Evolutionary conservation across 495 filamentous ascomycete genomes (phyloP).

Genomic region (Hypoxylon trugodes): DNA sequence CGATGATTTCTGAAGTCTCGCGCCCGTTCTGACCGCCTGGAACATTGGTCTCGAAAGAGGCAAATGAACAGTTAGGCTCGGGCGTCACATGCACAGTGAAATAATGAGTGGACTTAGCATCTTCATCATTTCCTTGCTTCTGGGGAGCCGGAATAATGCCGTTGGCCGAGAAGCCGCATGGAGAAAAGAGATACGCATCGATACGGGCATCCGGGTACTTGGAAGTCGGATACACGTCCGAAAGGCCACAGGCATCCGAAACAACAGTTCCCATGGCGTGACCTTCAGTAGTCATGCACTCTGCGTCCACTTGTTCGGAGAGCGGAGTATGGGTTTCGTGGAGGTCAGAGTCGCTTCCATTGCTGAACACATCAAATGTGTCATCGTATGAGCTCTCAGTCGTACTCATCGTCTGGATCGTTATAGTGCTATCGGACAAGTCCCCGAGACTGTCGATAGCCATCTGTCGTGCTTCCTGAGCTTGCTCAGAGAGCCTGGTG

Average conservation of each 20-base stretch:
- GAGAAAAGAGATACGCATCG: constrained; percentile 95
- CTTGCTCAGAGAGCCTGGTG: constrained; percentile 71
- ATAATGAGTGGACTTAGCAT: constrained; percentile 77
- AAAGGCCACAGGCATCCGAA: constrained; percentile 87
- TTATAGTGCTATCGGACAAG: constrained; percentile 52
- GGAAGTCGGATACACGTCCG: constrained; percentile 85
- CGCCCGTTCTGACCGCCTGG: constrained; percentile 89
- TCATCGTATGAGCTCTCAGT: constrained; percentile 52
- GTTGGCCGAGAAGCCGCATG: constrained; percentile 98
- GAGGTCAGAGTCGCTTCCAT: constrained; percentile 69
- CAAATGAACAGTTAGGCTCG: constrained; percentile 97
- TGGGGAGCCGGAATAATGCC: constrained; percentile 86
- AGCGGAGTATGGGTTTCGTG: constrained; percentile 66
- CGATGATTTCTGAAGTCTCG: constrained; percentile 86
- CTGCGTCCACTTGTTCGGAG: constrained; percentile 65
- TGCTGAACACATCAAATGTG: constrained; percentile 80
- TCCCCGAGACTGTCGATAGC: constrained; percentile 62
- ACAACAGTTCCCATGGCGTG: constrained; percentile 94
- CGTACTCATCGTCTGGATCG: constrained; percentile 45
- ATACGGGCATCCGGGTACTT: constrained; percentile 93
- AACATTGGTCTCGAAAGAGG: constrained; percentile 98
- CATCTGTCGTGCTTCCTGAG: constrained; percentile 63
- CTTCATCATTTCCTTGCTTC: constrained; percentile 53
- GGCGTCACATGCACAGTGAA: constrained; percentile 99
- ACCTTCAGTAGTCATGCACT: constrained; percentile 88